Evolutionary conservation across 768 basidiomycete species (phyloP).

Genomic region (Antrodiella citrinella): DNA sequence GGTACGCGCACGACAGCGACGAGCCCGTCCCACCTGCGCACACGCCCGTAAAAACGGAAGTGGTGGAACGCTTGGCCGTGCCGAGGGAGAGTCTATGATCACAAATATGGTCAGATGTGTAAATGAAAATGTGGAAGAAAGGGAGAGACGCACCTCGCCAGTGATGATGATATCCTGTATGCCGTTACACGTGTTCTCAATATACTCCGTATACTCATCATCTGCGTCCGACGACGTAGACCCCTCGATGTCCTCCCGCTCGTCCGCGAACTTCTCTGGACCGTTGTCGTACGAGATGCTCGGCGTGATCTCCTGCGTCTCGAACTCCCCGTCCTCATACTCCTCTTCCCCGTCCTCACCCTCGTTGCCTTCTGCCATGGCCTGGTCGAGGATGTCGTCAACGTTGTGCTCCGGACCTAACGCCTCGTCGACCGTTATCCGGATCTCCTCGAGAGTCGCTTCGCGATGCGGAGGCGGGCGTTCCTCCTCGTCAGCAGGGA

Average conservation of each 20-base stretch:
- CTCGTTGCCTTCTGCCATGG: background rate
- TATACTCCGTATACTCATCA: conserved; percentile 10
- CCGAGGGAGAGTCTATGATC: conserved; percentile 37
- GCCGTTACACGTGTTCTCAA: conserved; percentile 36
- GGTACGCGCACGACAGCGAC: conserved; percentile 27
- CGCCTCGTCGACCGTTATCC: background rate
- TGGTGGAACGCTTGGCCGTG: conserved; percentile 30
- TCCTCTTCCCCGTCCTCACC: background rate
- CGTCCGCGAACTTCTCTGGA: background rate
- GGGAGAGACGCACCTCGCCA: conserved; percentile 39
- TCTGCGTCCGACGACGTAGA: background rate
- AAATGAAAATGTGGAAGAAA: background rate
- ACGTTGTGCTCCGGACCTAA: background rate
- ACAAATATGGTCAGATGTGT: background rate
- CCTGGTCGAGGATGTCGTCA: background rate
- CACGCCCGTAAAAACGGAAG: conserved; percentile 27
- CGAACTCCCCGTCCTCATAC: background rate
- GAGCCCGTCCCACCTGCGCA: conserved; percentile 31
- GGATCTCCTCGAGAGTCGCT: background rate
- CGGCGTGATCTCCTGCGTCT: background rate
- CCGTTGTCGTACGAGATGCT: background rate
- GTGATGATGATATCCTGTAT: conserved; percentile 54
- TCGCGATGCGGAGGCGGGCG: background rate
- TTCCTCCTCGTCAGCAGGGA: too few relatives aligned
- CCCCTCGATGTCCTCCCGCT: conserved; percentile 1